Evolutionary conservation across 441 rosid genomes (phyloP), one percentile per base, ranked within the genome.

Genomic region (Pelargonium myrrhifolium): DNA sequence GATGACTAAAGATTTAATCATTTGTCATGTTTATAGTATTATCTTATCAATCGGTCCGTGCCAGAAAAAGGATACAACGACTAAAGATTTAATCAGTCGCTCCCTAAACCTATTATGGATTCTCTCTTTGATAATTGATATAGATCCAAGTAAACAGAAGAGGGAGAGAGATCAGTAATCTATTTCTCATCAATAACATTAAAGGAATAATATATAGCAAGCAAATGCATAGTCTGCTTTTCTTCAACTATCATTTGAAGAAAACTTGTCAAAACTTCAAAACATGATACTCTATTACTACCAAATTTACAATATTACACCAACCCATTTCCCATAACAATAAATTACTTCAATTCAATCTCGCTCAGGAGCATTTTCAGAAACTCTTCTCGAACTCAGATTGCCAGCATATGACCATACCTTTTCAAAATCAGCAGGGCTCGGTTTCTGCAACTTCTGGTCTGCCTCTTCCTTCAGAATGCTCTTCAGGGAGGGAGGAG

Each of bases 341-440:
- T 22, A 64, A 53, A 3, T 49, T 65, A 17, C 24, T 26, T 17
- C 47, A 58, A 68, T 43, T 74, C 80, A 91, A 74, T 94, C 96
- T 79, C 96, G 82, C 74, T 92, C 98, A 0, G 94, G 96, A 5
- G 91, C 90, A 76, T 85, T 92, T 65, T 88, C 84, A 3, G 88
- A 77, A 64, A 78, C 85, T 77, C 85, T 79, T 78, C 87, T 84
- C 9, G 87, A 75, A 66, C 94, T 86, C 26, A 89, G 80, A 69
- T 83, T 89, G 14, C 96, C 91, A 2, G 94, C 69, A 67, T 85
- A 89, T 11, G 93, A 87, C 94, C 92, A 87, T 8, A 85, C 78
- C 82, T 80, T 87, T 73, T 87, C 96, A 10, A 77, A 71, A 14
- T 89, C 97, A 21, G 77, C 66, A 3, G 79, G 71, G 11, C 67